Percentiles rank a stretch among this genome's conserved stretches.
Conservation (phyloP, 192 early-diverging fungal genomes). For the Neocallimastix lanati region DNA sequence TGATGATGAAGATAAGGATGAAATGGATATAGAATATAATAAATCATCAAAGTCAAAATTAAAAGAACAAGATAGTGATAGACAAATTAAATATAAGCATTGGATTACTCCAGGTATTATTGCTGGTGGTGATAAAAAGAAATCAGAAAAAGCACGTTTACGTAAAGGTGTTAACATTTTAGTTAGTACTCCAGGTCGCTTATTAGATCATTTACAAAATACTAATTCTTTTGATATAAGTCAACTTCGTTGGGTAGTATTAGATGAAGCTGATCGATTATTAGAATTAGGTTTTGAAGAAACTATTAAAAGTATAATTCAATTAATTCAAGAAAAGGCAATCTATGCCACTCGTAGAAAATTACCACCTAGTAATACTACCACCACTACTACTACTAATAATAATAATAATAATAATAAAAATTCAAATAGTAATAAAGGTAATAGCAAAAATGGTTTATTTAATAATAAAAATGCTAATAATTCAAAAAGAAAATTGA, state of each 20-base stretch:
- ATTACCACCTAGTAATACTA: conserved; percentile 2
- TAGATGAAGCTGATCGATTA: conserved; percentile 95
- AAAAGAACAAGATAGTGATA: background rate
- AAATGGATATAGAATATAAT: background rate
- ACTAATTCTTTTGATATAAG: conserved; percentile 66
- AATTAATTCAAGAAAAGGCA: conserved; percentile 10
- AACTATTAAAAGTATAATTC: conserved; percentile 39
- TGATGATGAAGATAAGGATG: background rate
- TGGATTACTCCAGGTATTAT: conserved; percentile 75
- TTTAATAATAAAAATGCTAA: background rate
- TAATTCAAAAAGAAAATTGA: background rate
- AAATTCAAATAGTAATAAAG: conserved; percentile 8
- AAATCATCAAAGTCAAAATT: background rate
- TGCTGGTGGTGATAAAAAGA: conserved; percentile 63
- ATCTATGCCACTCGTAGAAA: background rate
- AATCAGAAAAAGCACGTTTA: conserved; percentile 59
- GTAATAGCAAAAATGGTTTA: conserved; percentile 4
- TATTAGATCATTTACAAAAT: conserved; percentile 70
- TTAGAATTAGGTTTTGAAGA: conserved; percentile 79
- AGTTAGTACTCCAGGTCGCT: conserved; percentile 85
- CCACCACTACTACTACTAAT: background rate
- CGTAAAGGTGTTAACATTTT: conserved; percentile 75
- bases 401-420: conserved; percentile 17
- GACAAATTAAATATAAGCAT: conserved; percentile 11
- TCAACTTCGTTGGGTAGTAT: conserved; percentile 81